Evolutionary conservation across 805 yeast species (phyloP).

Genomic region (Candida chilensis): DNA sequence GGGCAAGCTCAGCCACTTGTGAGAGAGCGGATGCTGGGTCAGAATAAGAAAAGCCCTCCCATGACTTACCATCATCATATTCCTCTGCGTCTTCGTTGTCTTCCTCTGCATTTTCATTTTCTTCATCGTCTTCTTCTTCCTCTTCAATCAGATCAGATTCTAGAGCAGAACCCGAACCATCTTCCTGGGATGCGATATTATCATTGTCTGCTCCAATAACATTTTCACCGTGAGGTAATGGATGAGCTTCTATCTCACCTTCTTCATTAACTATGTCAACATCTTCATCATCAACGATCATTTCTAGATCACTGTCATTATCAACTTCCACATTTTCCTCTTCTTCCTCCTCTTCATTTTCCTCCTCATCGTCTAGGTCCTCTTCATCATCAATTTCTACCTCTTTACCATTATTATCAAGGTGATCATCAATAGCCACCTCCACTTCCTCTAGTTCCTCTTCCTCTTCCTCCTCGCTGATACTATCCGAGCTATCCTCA

Average conservation of each 20-base stretch:
- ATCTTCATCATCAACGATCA: constrained; percentile 4
- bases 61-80: constrained; percentile 4
- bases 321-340: neutral
- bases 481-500: too few species aligned
- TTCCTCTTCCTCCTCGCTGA: too few species aligned
- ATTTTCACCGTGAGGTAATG: too few species aligned
- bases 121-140: too few species aligned
- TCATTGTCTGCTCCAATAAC: too few species aligned
- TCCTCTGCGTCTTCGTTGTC: constrained; percentile 8
- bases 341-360: neutral
- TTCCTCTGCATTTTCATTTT: constrained; percentile 1
- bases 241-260: too few species aligned
- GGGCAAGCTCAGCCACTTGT: too few species aligned
- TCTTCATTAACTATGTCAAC: constrained; percentile 8
- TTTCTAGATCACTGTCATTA: constrained; percentile 2
- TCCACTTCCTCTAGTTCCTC: constrained; percentile 1
- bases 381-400: constrained; percentile 6
- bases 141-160: too few species aligned
- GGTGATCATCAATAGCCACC: neutral
- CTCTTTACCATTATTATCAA: constrained; percentile 1
- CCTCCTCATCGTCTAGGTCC: constrained; percentile 5
- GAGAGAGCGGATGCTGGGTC: too few species aligned
- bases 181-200: too few species aligned
- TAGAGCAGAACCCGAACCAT: too few species aligned
- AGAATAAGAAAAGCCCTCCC: constrained; percentile 4